Evolutionary conservation across 108 stramenopile genomes (phyloP), one percentile per base, ranked within the genome.

Genomic region (Discostella stelligeroides): DNA sequence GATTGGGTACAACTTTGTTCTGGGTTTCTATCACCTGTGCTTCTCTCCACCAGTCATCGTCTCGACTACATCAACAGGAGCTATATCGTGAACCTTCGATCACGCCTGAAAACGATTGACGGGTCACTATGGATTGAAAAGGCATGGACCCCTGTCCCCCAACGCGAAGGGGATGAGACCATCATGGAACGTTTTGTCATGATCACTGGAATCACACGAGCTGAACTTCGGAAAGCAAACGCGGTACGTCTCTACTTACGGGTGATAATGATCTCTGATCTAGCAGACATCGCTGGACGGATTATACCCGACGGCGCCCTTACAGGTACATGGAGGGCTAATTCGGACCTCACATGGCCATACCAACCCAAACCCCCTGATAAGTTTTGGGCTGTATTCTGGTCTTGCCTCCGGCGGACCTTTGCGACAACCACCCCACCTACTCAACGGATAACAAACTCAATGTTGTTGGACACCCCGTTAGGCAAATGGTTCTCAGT

Each of bases 121-220:
- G n/a, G n/a, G n/a, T n/a, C n/a, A 45, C 17, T 42, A 23, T 14
- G n/a, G n/a, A n/a, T n/a, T n/a, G n/a, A n/a, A n/a, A n/a, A n/a
- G n/a, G n/a, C n/a, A n/a, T n/a, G n/a, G n/a, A n/a, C n/a, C n/a
- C n/a, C n/a, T n/a, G n/a, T n/a, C n/a, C n/a, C n/a, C n/a, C n/a
- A n/a, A n/a, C n/a, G n/a, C n/a, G n/a, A n/a, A n/a, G n/a, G n/a
- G 10, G 20, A 1, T 8, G 7, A 41, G 15, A 45, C 45, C 45
- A 23, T 63, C 3, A 45, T 63, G 43, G 62, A 63, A n/a, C 12
- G 7, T 11, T 63, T 60, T 40, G 34, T 27, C 20, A 45, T 39
- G 6, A 4, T 11, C 6, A 10, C 20, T 5, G 8, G 4, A 6
- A 43, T 63, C 4, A 46, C 42, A 10, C 62, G 24, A 4, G 23